Evolutionary conservation across 495 filamentous ascomycete species (phyloP).

Genomic region (Barbatosphaeria neglecta): DNA sequence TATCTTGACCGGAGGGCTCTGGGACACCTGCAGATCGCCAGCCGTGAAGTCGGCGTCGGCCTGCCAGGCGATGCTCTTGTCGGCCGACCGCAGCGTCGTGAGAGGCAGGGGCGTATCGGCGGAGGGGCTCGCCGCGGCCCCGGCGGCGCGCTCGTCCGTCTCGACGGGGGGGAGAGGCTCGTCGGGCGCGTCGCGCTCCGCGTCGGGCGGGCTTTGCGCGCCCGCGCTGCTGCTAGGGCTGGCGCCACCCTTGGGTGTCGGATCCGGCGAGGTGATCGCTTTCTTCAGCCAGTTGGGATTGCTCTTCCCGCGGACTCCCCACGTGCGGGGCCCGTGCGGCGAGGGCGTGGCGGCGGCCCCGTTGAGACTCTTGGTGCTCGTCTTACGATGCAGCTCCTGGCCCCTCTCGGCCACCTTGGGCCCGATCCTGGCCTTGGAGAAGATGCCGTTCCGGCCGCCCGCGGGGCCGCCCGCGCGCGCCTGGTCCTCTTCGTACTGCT

Average conservation of each 20-base stretch:
- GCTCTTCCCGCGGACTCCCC: not conserved
- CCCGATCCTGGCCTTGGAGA: slow-evolving; percentile 29
- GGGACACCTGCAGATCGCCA: slow-evolving; percentile 46
- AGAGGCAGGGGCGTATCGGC: slow-evolving; percentile 24
- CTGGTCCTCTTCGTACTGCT: slow-evolving; percentile 9
- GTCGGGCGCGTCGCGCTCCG: not conserved
- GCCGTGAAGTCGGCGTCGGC: slow-evolving; percentile 53
- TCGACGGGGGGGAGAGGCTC: slow-evolving; percentile 8
- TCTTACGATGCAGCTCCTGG: slow-evolving; percentile 19
- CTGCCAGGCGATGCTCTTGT: slow-evolving; percentile 44
- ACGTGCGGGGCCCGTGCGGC: not conserved
- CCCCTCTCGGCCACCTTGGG: slow-evolving; percentile 21
- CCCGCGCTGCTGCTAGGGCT: no score
- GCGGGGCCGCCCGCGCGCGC: slow-evolving; percentile 8
- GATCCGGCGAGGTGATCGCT: not conserved
- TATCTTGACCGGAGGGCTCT: slow-evolving; percentile 42
- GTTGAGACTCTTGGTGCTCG: slow-evolving; percentile 19
- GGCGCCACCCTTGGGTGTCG: no score
- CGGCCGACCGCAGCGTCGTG: slow-evolving; percentile 24
- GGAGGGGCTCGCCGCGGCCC: slow-evolving; percentile 20
- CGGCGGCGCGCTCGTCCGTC: slow-evolving; percentile 23
- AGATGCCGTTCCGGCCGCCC: slow-evolving; percentile 16
- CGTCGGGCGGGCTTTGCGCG: not conserved
- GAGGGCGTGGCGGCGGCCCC: slow-evolving; percentile 5
- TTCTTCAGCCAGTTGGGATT: not conserved